Conservation (phyloP, 2,329 filamentous ascomycete genomes). For the Cytospora paraplurivora region DNA sequence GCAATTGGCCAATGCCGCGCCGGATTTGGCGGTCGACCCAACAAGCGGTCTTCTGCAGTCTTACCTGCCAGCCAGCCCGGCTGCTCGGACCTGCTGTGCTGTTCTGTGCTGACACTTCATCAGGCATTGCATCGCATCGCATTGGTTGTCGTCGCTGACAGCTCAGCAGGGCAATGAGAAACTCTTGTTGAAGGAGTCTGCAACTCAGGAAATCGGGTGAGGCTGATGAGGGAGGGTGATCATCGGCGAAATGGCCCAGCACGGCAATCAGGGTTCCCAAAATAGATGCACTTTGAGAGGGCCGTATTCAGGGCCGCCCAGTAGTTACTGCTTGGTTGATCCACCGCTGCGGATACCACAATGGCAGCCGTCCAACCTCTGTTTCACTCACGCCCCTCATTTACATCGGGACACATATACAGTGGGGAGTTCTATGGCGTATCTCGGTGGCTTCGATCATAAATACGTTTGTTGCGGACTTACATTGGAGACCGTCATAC, state of each 20-base stretch:
- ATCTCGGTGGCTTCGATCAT: conserved; percentile 16
- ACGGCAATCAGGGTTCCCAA: neutral
- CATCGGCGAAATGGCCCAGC: neutral
- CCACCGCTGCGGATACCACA: conserved; percentile 4
- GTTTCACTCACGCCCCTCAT: conserved; percentile 7
- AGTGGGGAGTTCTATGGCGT: conserved; percentile 10
- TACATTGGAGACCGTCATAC: neutral
- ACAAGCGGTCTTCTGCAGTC: neutral
- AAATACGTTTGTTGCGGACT: neutral
- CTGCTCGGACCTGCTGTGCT: neutral
- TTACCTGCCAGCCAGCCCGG: neutral
- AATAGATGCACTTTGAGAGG: neutral
- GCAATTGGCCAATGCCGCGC: conserved; percentile 24
- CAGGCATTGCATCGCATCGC: neutral
- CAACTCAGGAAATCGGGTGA: neutral
- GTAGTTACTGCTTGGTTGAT: conserved; percentile 13
- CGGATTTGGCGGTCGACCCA: conserved; percentile 10
- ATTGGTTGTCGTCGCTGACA: neutral
- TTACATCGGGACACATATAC: neutral
- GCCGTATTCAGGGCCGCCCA: neutral
- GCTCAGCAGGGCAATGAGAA: neutral
- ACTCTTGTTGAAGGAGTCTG: neutral
- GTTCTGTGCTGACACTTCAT: conserved; percentile 2
- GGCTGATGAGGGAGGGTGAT: neutral
- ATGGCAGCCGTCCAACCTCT: conserved; percentile 10